Evolutionary conservation across 164 flowering plant species (phyloP), one percentile per base, ranked within the genome.

Genomic region (Malania oleifera): DNA sequence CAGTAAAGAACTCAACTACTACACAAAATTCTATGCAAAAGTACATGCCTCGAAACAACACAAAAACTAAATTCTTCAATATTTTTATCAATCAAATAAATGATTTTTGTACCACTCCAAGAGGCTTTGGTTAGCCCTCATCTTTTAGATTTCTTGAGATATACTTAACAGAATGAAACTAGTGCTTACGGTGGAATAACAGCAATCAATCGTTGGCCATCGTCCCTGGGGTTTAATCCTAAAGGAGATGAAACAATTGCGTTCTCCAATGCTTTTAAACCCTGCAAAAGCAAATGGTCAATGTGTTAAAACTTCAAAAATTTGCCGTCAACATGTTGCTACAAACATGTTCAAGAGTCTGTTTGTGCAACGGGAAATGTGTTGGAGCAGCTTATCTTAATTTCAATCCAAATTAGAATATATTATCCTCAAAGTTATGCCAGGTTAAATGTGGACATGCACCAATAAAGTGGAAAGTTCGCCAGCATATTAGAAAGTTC

Each of bases 201-300:
- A 57, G 86, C 89, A 68, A 90, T 73, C 63, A 93, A 71, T 52
- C 97, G 65, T 54, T 93, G 75, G 25, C 88, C 89, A 53, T 93
- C 98, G 24, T 67, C 62, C 57, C 64, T 81, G 19, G 97, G 98
- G 62, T 83, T 87, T 59, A 93, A 68, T 41, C 98, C 98, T 43
- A 93, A 59, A 7, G 98, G 95, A 63, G 96, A 93, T 40, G 91
- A 69, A 50, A 78, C 78, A 62, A 93, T 84, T 52, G 96, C 97
- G 31, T 62, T 81, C 73, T 90, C 90, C 62, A 93, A 49, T 34
- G 76, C 83, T 67, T 87, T 90, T 46, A 87, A 31, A 19, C 80
- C 66, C 97, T 89, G 86, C 67, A 79, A 22, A 63, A 66, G 9
- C n/a, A 31, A 14, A 48, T 14, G 35, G 11, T 12, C 35, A 65